Base-by-base conservation (phyloP, 176 grass and related monocot species). In the Carex scoparia region DNA sequence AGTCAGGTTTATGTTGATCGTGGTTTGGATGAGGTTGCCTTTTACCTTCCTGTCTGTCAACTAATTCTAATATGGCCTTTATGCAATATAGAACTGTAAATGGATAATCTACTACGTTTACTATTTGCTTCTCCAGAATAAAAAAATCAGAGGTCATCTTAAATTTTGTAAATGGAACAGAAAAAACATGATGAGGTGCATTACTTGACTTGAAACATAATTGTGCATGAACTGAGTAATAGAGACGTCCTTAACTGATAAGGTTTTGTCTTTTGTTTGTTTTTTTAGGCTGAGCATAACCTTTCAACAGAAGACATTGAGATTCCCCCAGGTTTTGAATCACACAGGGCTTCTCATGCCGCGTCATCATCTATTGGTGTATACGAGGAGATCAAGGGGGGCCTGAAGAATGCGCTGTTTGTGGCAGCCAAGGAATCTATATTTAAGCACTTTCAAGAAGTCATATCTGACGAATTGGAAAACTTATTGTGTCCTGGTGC, bases 311-410 rank as follows among this genome's bases (percentile, higher is more conserved):
- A 91, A 38, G 91, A 93, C 33, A 87, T 86, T 61, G 88, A 93
- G 73, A 84, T 91, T 48, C 93, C 93, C 64, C 95, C 95, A 46
- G 95, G 95, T 84, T 98, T 98, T 90, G 93, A 84, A 89, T 86
- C 88, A 72, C 66, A 56, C 42, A 28, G 0, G 42, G 86, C 79
- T 63, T 77, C 51, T 78, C 84, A 88, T 78, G 55, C 18, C 44
- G 70, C 73, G 63, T 75, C 78, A 53, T 84, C 86, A 78, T 46
- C 44, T 49, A 81, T 79, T 37, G 32, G 48, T 63, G 68, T 85
- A 77, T 86, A 38, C 28, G 30, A 75, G 32, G 37, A 81, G 69
- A 79, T 80, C 74, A 85, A 62, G 61, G 65, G 51, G 77, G 51
- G 81, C 33, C 71, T 92, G 75, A 81, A 86, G 1, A 98, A 98